A percentile compares a stretch with the other conserved stretches of the same genome.
These are phyloP conservation scores for Mucor saturninus DNA, from an alignment of 371 early-diverging fungal genomes.

Conservation along the genomic window DNA sequence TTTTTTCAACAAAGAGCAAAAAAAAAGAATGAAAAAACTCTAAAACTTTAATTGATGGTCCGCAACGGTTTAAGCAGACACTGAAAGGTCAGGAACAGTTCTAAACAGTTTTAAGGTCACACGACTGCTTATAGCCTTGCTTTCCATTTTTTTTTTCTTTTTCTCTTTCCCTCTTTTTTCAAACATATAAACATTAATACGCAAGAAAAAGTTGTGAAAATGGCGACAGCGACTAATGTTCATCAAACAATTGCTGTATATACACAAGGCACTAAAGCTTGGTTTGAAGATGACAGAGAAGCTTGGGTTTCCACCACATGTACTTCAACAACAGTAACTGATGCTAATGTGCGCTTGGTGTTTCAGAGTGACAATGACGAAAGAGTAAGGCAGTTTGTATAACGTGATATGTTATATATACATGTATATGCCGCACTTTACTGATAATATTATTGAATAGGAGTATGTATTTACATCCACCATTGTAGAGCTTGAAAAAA, in stretches of 20 bases:
- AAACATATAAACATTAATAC: background rate
- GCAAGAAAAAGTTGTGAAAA: background rate
- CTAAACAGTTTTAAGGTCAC: slow-evolving; percentile 4
- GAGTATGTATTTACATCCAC: slow-evolving; percentile 78
- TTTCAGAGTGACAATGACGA: slow-evolving; percentile 66
- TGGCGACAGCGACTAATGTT: background rate
- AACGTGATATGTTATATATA: background rate
- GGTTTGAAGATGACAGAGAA: slow-evolving; percentile 86
- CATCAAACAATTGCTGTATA: slow-evolving; percentile 65
- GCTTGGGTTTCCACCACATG: slow-evolving; percentile 86
- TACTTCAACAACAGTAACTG: slow-evolving; percentile 55
- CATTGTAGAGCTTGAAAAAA: slow-evolving; percentile 67
- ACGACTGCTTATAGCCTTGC: slow-evolving; percentile 9
- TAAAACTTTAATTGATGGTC: slow-evolving; percentile 5
- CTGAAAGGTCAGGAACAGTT: too few relatives aligned
- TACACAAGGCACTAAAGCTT: slow-evolving; percentile 78
- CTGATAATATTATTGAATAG: slow-evolving; percentile 40
- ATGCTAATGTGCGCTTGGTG: slow-evolving; percentile 59
- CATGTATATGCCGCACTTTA: background rate
- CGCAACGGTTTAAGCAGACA: background rate
- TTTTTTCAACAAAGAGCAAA: too few relatives aligned
- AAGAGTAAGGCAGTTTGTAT: slow-evolving; percentile 40
- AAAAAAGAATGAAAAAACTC: too few relatives aligned
- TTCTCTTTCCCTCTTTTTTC: background rate
- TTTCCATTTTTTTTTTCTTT: background rate